Percentiles rank a stretch among this genome's conserved stretches.
These are phyloP conservation scores for Collybia sp. DNA, from an alignment of 768 basidiomycete genomes.

Conservation along the genomic window DNA sequence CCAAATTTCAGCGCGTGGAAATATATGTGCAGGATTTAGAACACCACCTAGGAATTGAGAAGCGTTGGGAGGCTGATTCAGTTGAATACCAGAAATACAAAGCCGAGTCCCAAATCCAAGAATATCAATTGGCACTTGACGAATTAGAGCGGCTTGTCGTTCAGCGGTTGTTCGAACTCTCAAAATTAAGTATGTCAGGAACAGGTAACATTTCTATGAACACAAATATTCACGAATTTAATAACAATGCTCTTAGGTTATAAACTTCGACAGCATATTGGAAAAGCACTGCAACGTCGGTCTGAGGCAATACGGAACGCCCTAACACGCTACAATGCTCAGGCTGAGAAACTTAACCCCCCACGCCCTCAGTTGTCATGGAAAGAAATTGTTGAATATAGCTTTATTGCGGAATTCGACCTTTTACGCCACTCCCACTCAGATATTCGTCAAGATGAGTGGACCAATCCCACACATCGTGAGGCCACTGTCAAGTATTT, in stretches of 20 bases:
- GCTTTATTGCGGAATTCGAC: conserved; percentile 11
- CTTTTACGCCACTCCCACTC: conserved; percentile 11
- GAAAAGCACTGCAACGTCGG: conserved; percentile 18
- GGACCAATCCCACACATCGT: conserved; percentile 14
- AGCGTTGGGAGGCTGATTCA: too few species aligned
- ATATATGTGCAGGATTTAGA: too few species aligned
- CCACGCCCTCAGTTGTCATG: conserved; percentile 10
- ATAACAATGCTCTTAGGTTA: conserved; percentile 16
- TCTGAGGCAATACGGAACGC: conserved; percentile 21
- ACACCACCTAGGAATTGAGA: too few species aligned
- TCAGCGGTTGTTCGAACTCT: conserved; percentile 21
- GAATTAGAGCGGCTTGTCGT: conserved; percentile 23
- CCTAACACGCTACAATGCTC: conserved; percentile 17
- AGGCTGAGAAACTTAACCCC: conserved; percentile 12
- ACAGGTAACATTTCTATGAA: conserved; percentile 10
- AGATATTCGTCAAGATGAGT: conserved; percentile 13
- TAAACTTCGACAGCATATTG: conserved; percentile 23
- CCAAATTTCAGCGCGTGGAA: too few species aligned
- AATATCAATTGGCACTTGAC: too few species aligned
- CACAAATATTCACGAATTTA: not conserved
- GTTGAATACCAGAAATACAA: too few species aligned
- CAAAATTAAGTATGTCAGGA: conserved; percentile 17
- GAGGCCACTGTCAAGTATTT: conserved; percentile 16
- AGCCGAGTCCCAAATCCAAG: too few species aligned
- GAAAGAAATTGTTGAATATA: conserved; percentile 11